Conservation (phyloP, 768 basidiomycete genomes). For the Rhizopogon vinicolor region DNA sequence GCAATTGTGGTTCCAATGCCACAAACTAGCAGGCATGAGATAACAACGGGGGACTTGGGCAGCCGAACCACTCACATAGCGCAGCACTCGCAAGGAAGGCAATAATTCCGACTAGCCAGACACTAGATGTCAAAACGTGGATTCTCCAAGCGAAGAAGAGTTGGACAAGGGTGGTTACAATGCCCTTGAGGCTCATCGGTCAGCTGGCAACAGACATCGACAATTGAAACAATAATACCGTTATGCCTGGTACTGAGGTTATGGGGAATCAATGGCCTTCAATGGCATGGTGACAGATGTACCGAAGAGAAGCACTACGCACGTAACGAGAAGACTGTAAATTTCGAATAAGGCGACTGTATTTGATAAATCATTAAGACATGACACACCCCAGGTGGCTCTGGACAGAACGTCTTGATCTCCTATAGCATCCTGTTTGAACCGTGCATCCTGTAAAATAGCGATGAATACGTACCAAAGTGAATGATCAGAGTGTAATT, state of each 20-base stretch:
- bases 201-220: neutral
- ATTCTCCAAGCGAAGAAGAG: conserved; percentile 26
- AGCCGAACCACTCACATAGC: conserved; percentile 8
- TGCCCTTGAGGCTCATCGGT: conserved; percentile 10
- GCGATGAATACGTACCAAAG: conserved; percentile 14
- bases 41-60: neutral
- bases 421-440: conserved; percentile 6
- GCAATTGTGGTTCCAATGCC: conserved; percentile 28
- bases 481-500: conserved; percentile 20
- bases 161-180: conserved; percentile 22
- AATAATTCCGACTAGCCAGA: conserved; percentile 8
- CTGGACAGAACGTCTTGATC: conserved; percentile 8
- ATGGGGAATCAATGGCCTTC: neutral
- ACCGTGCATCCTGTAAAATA: neutral
- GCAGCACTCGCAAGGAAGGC: conserved; percentile 12
- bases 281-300: neutral
- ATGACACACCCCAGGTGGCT: conserved; percentile 18
- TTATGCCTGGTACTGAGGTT: conserved; percentile 15
- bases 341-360: neutral
- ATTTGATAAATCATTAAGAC: neutral
- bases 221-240: conserved; percentile 6
- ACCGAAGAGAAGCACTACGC: conserved; percentile 1
- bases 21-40: conserved; percentile 14
- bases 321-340: conserved; percentile 25
- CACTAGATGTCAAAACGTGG: conserved; percentile 12